Evolutionary conservation across 345 rosid genomes (phyloP).

Genomic region (Pistacia atlantica): DNA sequence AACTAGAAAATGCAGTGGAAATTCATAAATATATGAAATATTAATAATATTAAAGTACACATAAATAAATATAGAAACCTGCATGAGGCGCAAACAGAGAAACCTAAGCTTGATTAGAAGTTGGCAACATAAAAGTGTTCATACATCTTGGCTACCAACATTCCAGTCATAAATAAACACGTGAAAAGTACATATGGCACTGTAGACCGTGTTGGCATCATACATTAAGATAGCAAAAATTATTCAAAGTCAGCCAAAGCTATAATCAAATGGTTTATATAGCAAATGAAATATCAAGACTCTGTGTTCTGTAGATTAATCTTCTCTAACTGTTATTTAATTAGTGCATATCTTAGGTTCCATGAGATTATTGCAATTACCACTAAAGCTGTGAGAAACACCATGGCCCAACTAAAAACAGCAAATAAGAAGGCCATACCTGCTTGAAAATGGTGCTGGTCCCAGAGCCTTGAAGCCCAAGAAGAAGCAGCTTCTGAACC

Average conservation of each 20-base stretch:
- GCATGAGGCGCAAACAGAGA: background rate
- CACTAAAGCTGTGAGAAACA: background rate
- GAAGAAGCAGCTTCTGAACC: slow-evolving; percentile 81
- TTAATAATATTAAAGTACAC: background rate
- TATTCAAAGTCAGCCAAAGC: background rate
- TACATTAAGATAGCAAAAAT: background rate
- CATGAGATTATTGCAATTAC: background rate
- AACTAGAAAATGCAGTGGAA: background rate
- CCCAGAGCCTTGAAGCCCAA: slow-evolving; percentile 89
- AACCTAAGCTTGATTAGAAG: background rate
- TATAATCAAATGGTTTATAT: background rate
- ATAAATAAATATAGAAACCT: background rate
- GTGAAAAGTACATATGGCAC: background rate
- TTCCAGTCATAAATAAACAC: background rate
- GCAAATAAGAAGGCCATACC: slow-evolving; percentile 38
- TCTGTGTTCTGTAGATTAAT: too few species aligned
- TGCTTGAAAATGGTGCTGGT: slow-evolving; percentile 98
- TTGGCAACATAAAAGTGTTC: background rate
- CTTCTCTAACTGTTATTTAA: background rate
- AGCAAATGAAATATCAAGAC: background rate
- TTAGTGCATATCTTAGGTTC: background rate
- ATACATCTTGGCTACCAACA: background rate
- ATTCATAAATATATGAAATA: background rate
- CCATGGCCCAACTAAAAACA: background rate
- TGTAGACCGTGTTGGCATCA: background rate